Evolutionary conservation across 208 protist species (phyloP).

Genomic region (Crithidia thermophila): DNA sequence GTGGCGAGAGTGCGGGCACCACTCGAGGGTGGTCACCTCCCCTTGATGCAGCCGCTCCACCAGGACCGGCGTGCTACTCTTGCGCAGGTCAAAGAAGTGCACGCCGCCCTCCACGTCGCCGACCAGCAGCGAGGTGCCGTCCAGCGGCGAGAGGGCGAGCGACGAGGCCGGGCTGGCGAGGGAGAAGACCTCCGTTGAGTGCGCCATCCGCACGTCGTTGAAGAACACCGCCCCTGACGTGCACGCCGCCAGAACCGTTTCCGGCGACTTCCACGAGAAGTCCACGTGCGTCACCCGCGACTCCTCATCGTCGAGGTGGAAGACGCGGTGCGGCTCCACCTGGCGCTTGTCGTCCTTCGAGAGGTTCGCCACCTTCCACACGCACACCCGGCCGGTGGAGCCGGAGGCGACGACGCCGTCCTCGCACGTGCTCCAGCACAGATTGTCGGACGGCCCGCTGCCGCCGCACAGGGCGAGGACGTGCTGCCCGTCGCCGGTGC

Average conservation of each 20-base stretch:
- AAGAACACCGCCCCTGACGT: conserved; percentile 55
- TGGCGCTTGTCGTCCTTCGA: conserved; percentile 67
- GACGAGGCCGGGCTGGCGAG: conserved; percentile 41
- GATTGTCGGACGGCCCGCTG: conserved; percentile 54
- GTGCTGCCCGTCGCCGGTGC: conserved; percentile 83
- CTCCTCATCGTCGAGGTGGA: conserved; percentile 57
- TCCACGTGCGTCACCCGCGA: conserved; percentile 54
- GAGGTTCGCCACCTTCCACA: conserved; percentile 77
- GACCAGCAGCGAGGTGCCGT: conserved; percentile 58
- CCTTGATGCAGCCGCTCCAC: conserved; percentile 55
- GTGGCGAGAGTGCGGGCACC: conserved; percentile 85
- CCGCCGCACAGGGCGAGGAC: conserved; percentile 68
- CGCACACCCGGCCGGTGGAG: conserved; percentile 56
- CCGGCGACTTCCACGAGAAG: conserved; percentile 68
- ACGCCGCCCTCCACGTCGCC: conserved; percentile 66
- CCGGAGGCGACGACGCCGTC: conserved; percentile 72
- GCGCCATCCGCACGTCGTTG: conserved; percentile 48
- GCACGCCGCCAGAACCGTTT: conserved; percentile 46
- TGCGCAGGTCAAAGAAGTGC: conserved; percentile 69
- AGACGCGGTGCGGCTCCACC: conserved; percentile 48
- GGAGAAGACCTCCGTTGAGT: conserved; percentile 54
- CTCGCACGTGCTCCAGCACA: conserved; percentile 76
- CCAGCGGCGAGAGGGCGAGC: conserved; percentile 57
- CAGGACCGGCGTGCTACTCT: conserved; percentile 46
- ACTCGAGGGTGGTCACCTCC: conserved; percentile 72